phyloP scores from a whole-genome alignment of 306 rosid species.

The Gillenia trifoliata region DNA sequence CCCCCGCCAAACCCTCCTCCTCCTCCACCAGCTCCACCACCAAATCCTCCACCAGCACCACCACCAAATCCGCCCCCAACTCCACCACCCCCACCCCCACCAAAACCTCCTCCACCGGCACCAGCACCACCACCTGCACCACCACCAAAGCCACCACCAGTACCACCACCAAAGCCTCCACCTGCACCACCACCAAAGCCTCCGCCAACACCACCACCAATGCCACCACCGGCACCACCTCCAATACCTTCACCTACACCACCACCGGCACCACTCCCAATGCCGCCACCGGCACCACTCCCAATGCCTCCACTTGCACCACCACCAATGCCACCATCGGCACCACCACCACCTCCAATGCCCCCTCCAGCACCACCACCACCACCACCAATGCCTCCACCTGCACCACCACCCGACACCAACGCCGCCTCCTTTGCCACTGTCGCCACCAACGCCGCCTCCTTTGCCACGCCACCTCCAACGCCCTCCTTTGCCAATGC shows the following conservation, averaged over 20 bases:
- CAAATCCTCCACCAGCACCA: neutral
- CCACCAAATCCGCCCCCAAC: neutral
- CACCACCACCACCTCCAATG: neutral
- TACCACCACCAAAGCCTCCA: neutral
- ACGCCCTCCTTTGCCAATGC: neutral
- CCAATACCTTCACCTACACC: neutral
- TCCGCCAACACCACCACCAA: neutral
- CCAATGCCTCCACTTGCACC: neutral
- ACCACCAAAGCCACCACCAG: constrained; percentile 3
- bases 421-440: neutral
- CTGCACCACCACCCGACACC: neutral
- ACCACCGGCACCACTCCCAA: neutral
- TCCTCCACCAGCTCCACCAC: neutral
- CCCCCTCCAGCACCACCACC: neutral
- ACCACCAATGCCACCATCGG: neutral
- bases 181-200: neutral
- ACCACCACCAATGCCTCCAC: neutral
- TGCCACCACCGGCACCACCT: neutral
- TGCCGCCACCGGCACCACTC: accelerated
- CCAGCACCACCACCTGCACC: neutral
- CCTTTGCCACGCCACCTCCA: neutral
- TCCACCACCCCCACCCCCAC: constrained; percentile 6
- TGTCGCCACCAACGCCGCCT: neutral
- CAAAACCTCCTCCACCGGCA: constrained; percentile 1
- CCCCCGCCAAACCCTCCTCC: neutral